Evolutionary conservation across 78 protist species (phyloP), one percentile per base, ranked within the genome.

Genomic region (Salpingoeca rosetta): DNA sequence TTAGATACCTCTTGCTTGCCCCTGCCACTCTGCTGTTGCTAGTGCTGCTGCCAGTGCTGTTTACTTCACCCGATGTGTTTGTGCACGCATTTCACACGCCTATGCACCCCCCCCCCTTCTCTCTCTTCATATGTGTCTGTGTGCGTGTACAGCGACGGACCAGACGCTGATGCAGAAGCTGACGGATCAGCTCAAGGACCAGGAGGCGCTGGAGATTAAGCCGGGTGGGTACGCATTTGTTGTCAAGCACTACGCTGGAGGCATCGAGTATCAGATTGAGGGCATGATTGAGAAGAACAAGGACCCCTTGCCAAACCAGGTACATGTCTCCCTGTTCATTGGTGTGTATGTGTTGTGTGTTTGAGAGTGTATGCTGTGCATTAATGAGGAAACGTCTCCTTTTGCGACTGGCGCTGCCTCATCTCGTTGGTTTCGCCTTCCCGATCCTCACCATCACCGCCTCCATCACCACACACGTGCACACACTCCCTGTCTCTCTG

Each of bases 171-270:
- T 84, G 90, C 44, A 87, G 75, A 85, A 88, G 79, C 81, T 89
- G 79, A 84, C 87, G 81, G 87, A 91, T 74, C 24, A 25, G n/a
- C 77, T 26, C 57, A 85, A 87, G 37, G 11, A 26, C 51, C 87
- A 93, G 57, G 81, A 92, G 80, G 87, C 89, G 84, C 91, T 83
- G 1, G 38, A 44, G 51, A 39, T 17, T 28, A 42, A 82, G 56
- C 1, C 1, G 37, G 2, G 35, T 39, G 1, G 17, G 40, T 10
- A 76, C 77, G 0, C 57, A 1, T 92, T 95, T 65, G 89, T 76
- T 41, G 79, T 94, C 31, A 74, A 65, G 24, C 97, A 94, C 85
- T 94, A 93, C 90, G 97, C 97, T 36, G 96, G 93, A 37, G 75
- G 36, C 35, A 96, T 95, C 42, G 35, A 45, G 17, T 95, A 95